These are phyloP conservation scores for Apostasia shenzhenica DNA, from an alignment of 106 monocot species.

Conservation along the genomic window DNA sequence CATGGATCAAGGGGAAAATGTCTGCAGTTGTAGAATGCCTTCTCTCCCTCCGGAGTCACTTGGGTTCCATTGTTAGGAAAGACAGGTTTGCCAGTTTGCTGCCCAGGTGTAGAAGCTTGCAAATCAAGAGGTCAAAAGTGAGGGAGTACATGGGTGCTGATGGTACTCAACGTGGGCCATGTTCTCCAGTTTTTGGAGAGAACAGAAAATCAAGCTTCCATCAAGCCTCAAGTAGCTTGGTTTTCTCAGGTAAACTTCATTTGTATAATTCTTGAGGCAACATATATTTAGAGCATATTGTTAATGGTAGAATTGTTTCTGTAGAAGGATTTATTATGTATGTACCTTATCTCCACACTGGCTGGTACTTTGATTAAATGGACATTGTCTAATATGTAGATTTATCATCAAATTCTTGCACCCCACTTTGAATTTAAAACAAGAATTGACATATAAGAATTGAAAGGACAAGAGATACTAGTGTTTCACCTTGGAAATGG, in stretches of 20 bases:
- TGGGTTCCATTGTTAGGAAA: slow-evolving; percentile 11
- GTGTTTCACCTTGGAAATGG: too few relatives aligned
- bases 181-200: slow-evolving; percentile 6
- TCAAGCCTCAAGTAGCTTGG: slow-evolving; percentile 4
- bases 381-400: too few relatives aligned
- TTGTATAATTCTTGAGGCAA: not conserved
- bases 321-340: not conserved
- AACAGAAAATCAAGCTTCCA: slow-evolving; percentile 18
- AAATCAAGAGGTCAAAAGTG: slow-evolving; percentile 12
- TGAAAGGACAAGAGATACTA: too few relatives aligned
- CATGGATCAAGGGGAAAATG: slow-evolving; percentile 22
- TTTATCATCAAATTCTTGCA: too few relatives aligned
- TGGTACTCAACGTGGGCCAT: not conserved
- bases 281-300: not conserved
- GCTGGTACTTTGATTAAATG: too few relatives aligned
- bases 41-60: slow-evolving; percentile 27
- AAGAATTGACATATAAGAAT: too few relatives aligned
- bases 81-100: slow-evolving; percentile 2
- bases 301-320: too few relatives aligned
- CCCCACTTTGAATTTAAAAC: too few relatives aligned
- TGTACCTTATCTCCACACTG: not conserved
- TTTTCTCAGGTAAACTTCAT: slow-evolving; percentile 17
- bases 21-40: slow-evolving; percentile 34
- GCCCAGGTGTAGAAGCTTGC: slow-evolving; percentile 13
- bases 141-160: slow-evolving; percentile 12